phyloP scores from a whole-genome alignment of 192 early-diverging fungal species.

The Backusella mclennaniae region DNA sequence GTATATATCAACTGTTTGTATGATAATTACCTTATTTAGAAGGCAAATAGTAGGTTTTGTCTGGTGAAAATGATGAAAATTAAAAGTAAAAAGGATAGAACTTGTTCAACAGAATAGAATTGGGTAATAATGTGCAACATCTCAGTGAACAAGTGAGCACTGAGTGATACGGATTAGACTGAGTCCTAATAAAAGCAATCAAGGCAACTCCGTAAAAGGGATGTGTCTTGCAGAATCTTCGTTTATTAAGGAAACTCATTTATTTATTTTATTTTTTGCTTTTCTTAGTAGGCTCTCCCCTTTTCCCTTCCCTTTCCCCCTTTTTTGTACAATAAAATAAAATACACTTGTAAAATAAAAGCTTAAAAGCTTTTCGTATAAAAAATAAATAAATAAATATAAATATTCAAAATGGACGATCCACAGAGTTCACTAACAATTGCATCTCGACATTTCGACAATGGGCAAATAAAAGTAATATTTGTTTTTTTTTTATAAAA shows the following conservation, averaged over 20 bases:
- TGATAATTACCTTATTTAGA: background rate
- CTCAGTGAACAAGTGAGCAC: background rate
- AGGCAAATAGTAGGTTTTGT: background rate
- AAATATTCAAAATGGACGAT: constrained; percentile 26
- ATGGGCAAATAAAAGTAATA: constrained; percentile 34
- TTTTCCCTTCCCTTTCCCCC: background rate
- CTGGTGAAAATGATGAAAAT: background rate
- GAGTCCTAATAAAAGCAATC: background rate
- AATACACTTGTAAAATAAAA: background rate
- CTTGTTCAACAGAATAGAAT: background rate
- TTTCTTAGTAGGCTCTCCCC: background rate
- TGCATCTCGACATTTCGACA: constrained; percentile 20
- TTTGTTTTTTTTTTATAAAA: background rate
- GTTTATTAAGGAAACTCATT: constrained; percentile 8
- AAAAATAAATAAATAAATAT: constrained; percentile 3
- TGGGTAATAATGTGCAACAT: background rate
- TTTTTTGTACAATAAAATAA: background rate
- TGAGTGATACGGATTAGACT: background rate
- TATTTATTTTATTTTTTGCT: constrained; percentile 3
- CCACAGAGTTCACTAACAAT: constrained; percentile 9
- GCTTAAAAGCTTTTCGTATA: background rate
- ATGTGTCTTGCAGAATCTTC: constrained; percentile 2
- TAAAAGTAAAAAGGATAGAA: background rate
- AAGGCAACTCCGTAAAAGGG: constrained; percentile 9
- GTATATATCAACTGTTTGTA: background rate